Evolutionary conservation across 1,284 basidiomycete species (phyloP).

Genomic region (Puccinia brachypodii): DNA sequence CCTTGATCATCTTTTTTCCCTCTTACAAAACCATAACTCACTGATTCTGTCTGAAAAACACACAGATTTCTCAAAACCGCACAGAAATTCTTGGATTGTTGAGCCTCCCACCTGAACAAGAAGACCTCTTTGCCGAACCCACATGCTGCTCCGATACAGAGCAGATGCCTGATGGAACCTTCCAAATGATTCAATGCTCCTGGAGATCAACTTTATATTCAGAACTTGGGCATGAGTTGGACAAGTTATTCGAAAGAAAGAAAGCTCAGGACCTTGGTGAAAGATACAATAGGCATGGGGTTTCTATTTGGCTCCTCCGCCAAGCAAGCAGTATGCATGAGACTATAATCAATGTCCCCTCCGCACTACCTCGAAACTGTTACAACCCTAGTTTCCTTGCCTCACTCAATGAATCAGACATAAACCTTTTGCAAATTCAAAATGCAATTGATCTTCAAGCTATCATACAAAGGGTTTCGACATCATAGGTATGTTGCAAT

Average conservation of each 20-base stretch:
- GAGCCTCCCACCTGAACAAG: not conserved
- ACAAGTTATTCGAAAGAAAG: not conserved
- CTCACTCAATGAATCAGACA: not conserved
- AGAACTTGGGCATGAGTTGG: not conserved
- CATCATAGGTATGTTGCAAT: no score
- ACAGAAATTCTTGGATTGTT: not conserved
- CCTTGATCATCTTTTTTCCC: not conserved
- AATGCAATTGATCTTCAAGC: not conserved
- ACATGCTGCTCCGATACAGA: slow-evolving; percentile 4
- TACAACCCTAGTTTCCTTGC: not conserved
- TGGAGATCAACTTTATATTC: not conserved
- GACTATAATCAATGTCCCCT: not conserved
- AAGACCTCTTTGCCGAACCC: not conserved
- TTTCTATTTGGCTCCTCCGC: not conserved
- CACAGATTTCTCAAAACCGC: not conserved
- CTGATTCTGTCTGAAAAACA: no score
- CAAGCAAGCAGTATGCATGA: not conserved
- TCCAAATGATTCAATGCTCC: not conserved
- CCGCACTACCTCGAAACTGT: not conserved
- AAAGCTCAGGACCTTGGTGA: not conserved
- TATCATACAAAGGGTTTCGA: no score
- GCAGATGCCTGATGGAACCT: not conserved
- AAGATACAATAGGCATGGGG: not conserved
- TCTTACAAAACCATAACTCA: not conserved
- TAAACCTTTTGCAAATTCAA: not conserved